Conservation (phyloP, 352 stramenopile species). For the Stramenopiles sp. region DNA sequence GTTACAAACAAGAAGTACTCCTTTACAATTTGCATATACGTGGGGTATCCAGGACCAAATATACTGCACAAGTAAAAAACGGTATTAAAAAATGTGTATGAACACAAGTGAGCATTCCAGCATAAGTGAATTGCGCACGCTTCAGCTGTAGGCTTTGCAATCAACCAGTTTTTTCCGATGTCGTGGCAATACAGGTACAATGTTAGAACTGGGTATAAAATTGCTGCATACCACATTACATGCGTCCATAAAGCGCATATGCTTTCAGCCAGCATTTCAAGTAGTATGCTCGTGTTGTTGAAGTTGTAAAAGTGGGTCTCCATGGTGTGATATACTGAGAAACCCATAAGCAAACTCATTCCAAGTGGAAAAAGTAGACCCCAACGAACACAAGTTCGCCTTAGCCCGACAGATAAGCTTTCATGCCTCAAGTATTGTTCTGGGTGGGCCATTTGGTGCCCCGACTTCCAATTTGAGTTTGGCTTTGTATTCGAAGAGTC, state of each 20-base stretch:
- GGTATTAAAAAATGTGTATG: background rate
- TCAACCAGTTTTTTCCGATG: background rate
- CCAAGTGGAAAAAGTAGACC: background rate
- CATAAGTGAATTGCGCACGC: background rate
- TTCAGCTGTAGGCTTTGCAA: background rate
- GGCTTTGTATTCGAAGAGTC: too few relatives aligned
- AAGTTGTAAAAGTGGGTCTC: background rate
- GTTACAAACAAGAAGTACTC: background rate
- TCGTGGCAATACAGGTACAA: background rate
- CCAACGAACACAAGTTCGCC: background rate
- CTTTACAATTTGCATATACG: background rate
- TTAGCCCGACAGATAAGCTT: too few relatives aligned
- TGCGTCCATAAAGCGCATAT: background rate
- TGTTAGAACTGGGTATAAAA: background rate
- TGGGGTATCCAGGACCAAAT: too few relatives aligned
- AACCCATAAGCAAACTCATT: background rate
- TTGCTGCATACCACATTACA: background rate
- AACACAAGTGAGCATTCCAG: background rate
- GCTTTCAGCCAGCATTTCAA: background rate
- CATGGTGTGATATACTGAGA: background rate
- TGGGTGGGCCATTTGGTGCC: too few relatives aligned
- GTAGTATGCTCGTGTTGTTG: background rate
- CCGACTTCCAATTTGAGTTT: too few relatives aligned
- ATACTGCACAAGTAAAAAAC: background rate
- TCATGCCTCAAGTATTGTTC: too few relatives aligned